Evolutionary conservation across 2,329 filamentous ascomycete species (phyloP), one percentile per base, ranked within the genome.

Genomic region (Aureobasidium sp.): DNA sequence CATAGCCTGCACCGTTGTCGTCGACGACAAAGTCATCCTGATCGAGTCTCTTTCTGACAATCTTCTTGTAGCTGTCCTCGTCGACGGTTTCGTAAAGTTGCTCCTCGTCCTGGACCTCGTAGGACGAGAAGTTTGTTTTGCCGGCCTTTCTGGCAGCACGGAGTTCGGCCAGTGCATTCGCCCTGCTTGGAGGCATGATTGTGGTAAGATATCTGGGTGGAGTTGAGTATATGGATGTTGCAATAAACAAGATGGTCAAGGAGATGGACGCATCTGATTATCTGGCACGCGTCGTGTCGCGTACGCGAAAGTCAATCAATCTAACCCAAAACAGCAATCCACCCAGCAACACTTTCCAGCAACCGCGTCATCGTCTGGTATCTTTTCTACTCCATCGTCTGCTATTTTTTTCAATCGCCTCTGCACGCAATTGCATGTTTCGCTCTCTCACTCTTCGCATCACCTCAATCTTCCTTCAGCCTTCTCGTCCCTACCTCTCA

Each of bases 21-120:
- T 97, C 94, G 64, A 99, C 92, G 58, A 99, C 93, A 71, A 99
- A 99, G 77, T 99, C 94, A 70, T 99, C 94, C 70, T 96, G 83
- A 71, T 97, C 90, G 57, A 99, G 81, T 51, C 94, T 87, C 62
- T 88, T 86, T 45, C 94, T 85, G 15, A 99, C 91, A 67, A 97
- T 88, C 74, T 95, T 95, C 79, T 97, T 97, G 81, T 99, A 99
- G 57, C 90, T 89, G 70, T 94, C 93, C 70, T 99, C 94, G 71
- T 97, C 92, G 52, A 99, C 91, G 70, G 96, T 92, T 66, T 97
- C 94, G 78, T 97, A 99, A 48, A 99, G 80, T 68, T 90, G 86
- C 67, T 87, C 84, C 69, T 90, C 88, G 65, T 97, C 87, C 69
- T 91, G 84, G 65, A 97, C 85, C 75, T 96, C 81, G 78, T 97